Percentiles rank a stretch among this genome's conserved stretches.
Evolutionary conservation across 352 stramenopile genomes (phyloP).

Genomic region (Plasmopara muralis): DNA sequence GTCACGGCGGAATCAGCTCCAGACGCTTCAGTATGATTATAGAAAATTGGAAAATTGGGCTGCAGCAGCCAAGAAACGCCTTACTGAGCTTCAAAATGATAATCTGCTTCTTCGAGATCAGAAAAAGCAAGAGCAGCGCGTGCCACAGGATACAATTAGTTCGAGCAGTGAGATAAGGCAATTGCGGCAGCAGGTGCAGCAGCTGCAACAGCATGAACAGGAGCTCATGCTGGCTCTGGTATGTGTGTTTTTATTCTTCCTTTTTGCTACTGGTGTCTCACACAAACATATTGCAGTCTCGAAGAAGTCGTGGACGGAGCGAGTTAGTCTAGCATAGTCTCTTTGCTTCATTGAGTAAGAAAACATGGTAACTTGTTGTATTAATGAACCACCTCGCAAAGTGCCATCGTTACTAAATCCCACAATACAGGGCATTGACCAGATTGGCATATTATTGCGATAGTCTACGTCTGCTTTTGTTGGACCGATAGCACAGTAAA

Average conservation of each 20-base stretch:
- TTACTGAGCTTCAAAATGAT: conserved; percentile 35
- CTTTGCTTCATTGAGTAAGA: too few species aligned
- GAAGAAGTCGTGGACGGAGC: conserved; percentile 46
- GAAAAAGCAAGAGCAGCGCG: conserved; percentile 3
- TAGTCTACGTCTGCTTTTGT: too few species aligned
- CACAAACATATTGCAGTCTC: conserved; percentile 22
- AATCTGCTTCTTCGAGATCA: conserved; percentile 34
- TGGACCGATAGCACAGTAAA: too few species aligned
- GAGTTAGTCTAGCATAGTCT: conserved; percentile 5
- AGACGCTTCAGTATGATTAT: conserved; percentile 59
- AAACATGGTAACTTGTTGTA: too few species aligned
- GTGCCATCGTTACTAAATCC: too few species aligned
- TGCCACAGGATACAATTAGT: conserved; percentile 8
- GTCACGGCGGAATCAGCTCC: conserved; percentile 37
- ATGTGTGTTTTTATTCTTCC: conserved; percentile 9
- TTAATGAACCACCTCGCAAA: too few species aligned
- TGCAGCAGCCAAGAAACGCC: conserved; percentile 18
- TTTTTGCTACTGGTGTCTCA: background rate
- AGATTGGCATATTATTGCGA: too few species aligned
- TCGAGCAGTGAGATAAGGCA: conserved; percentile 26
- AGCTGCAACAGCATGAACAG: conserved; percentile 70
- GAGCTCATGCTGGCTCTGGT: conserved; percentile 80
- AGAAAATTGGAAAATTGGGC: conserved; percentile 37
- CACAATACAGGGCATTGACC: too few species aligned
- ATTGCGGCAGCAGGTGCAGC: conserved; percentile 51